These are phyloP conservation scores for Eutrema japonicum DNA, from an alignment of 345 rosid genomes.

Conservation along the genomic window DNA sequence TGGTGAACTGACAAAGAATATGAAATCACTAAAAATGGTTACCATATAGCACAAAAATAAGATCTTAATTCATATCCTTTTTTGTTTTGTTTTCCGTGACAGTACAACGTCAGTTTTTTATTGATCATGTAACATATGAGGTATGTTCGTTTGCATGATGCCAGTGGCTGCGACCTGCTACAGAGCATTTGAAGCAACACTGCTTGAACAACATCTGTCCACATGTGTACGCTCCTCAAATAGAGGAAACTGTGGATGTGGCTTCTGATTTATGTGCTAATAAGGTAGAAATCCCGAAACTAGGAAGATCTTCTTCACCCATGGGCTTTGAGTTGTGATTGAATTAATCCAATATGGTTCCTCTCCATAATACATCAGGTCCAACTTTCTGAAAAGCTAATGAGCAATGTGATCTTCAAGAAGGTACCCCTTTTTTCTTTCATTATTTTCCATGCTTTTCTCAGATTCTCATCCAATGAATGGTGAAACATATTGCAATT, in stretches of 20 bases:
- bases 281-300: constrained; percentile 57
- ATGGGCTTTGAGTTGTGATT: not conserved
- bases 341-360: constrained; percentile 30
- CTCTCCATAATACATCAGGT: constrained; percentile 55
- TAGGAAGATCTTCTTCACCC: not conserved
- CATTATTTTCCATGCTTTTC: constrained; percentile 6
- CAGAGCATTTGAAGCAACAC: constrained; percentile 95
- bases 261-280: constrained; percentile 97
- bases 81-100: too few relatives aligned
- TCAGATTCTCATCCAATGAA: not conserved
- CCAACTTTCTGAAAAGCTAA: constrained; percentile 92
- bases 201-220: constrained; percentile 84
- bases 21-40: not conserved
- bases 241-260: constrained; percentile 89
- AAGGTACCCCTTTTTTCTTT: constrained; percentile 54
- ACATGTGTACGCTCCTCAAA: constrained; percentile 88
- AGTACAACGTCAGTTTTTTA: too few relatives aligned
- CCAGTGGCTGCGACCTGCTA: constrained; percentile 41
- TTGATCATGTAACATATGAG: too few relatives aligned
- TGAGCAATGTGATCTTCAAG: constrained; percentile 95
- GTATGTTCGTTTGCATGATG: too few relatives aligned
- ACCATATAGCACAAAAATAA: too few relatives aligned
- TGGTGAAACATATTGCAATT: not conserved
- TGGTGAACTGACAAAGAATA: too few relatives aligned
- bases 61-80: too few relatives aligned